Conservation (phyloP, 2,329 filamentous ascomycete species). For the Apiospora hydei region DNA sequence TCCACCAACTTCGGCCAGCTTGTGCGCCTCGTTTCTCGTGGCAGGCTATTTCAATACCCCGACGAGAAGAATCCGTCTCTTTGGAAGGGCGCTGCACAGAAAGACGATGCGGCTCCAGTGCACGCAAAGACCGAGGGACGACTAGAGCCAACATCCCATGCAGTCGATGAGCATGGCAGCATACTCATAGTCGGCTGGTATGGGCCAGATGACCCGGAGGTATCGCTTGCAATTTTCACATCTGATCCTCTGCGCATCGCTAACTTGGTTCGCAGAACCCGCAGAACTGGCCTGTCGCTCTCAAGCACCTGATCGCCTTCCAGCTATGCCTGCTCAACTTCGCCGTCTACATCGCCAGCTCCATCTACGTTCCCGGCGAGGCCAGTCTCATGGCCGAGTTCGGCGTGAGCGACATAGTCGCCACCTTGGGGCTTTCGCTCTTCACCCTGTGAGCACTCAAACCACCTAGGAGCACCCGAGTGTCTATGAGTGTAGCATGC, state of each 20-base stretch:
- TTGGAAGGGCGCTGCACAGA: conserved; percentile 53
- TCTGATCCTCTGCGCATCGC: neutral
- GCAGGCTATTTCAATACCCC: conserved; percentile 48
- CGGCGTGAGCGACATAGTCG: conserved; percentile 31
- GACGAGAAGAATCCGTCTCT: conserved; percentile 56
- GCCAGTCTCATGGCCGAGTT: conserved; percentile 32
- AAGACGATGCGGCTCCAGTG: conserved; percentile 33
- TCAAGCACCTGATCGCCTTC: conserved; percentile 45
- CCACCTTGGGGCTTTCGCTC: conserved; percentile 37
- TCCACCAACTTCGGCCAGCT: conserved; percentile 50
- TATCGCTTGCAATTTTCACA: conserved; percentile 26
- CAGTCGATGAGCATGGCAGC: conserved; percentile 58
- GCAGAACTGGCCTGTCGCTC: conserved; percentile 46
- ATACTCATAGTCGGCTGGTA: conserved; percentile 61
- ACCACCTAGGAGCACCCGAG: conserved; percentile 44
- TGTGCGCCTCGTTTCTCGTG: conserved; percentile 47
- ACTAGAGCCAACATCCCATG: conserved; percentile 35
- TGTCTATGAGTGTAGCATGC: neutral
- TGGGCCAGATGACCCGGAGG: conserved; percentile 53
- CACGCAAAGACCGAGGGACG: conserved; percentile 54
- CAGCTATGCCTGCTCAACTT: conserved; percentile 39
- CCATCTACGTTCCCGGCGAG: conserved; percentile 36
- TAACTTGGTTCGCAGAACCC: conserved; percentile 36
- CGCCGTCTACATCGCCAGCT: conserved; percentile 36
- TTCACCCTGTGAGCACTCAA: conserved; percentile 37